Base-by-base conservation (phyloP, 2,329 filamentous ascomycete species). In the Epichloe baconii region DNA sequence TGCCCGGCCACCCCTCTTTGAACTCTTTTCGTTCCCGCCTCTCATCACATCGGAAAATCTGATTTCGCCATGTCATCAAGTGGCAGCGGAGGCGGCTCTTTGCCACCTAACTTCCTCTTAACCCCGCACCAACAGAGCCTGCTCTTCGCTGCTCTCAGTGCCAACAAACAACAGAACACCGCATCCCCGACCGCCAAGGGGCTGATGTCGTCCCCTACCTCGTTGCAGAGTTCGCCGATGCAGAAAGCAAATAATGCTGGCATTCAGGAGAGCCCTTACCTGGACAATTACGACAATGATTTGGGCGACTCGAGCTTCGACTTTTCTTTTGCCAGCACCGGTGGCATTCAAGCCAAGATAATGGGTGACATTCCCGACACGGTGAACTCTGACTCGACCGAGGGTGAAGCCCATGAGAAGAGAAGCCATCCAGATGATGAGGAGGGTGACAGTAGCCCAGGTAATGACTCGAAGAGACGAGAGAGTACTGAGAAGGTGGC, bases 401-500 rank as follows among this genome's bases (percentile, higher is more conserved):
- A 85, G 49, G 62, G 59, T 17, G 68, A 71, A 14, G 75, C 68
- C 38, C 74, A 75, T 7, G 83, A 85, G 53, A 91, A 91, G 72
- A 76, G 86, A 55, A 83, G 85, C 63, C 85, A 82, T 61, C 82
- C 82, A 0, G 82, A 85, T 47, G 80, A 83, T 35, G 80, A 86
- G 12, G 82, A 82, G 2, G 84, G 86, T 5, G 85, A 77, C n/a
- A 66, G 69, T 31, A 63, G 61, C 38, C 61, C 62, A 17, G 68
- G 71, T 50, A 71, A 70, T 43, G 70, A 71, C 15, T 68, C 74
- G 53, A 93, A 90, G 73, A 80, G 88, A 57, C 80, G 86, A 54
- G 89, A 95, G 68, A 81, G 84, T 53, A 83, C 88, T 51, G 88
- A 90, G 44, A 95, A 93, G 70, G 76, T 83, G 43, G 81, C 88